Evolutionary conservation across 192 early-diverging fungal species (phyloP), one percentile per base, ranked within the genome.

Genomic region (Cladochytrium replicatum): DNA sequence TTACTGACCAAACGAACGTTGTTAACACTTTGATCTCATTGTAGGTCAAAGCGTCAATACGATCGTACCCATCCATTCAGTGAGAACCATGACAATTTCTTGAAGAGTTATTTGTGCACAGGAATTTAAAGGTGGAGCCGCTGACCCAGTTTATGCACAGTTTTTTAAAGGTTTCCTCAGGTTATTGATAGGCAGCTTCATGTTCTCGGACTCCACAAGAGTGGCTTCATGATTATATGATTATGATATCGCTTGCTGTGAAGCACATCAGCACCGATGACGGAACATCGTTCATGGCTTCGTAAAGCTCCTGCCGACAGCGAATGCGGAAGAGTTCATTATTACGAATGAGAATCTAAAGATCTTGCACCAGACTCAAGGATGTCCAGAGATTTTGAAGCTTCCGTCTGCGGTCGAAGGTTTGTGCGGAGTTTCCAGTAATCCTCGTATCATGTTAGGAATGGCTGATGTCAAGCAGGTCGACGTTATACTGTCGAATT

Each of bases 21-120:
- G n/a, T n/a, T n/a, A n/a, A n/a, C n/a, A n/a, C n/a, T n/a, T n/a
- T n/a, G n/a, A n/a, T n/a, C n/a, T n/a, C n/a, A n/a, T n/a, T n/a
- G n/a, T 66, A 25, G 55, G 59, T 19, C 39, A 49, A 23, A 71
- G 66, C 50, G 60, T 71, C 27, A 58, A 29, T 17, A 57, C 29
- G 2, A 66, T 72, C 37, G 22, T 72, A 29, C 69, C 4, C 60
- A 55, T 4, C 69, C 69, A 17, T 72, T 72, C 43, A n/a, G 43
- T 15, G 69, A 72, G 41, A 27, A 54, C 1, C 69, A 72, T 41
- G 69, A 72, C 42, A 31, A 13, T 8, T 55, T 61, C 29, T 32
- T 72, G 11, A n/a, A 32, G 28, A 41, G 52, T 21, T 72, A 72
- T 52, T 52, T 72, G 2, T 60, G 67, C 22, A 72, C 69, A 39